Conservation (phyloP, 805 yeast species). For the Kluyveromyces lactis region DNA sequence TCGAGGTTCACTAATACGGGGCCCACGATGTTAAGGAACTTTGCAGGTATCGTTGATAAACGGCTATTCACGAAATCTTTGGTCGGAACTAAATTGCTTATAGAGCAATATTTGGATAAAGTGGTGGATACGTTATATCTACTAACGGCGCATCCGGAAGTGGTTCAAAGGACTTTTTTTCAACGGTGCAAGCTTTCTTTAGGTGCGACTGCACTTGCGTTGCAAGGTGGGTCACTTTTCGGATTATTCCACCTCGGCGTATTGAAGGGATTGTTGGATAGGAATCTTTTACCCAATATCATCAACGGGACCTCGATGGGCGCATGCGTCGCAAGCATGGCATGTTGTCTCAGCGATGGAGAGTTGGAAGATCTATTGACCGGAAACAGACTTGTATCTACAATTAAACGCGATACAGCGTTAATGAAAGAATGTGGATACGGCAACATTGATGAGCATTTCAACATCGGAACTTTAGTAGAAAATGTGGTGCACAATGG, state of each 20-base stretch:
- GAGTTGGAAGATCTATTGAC: slow-evolving; percentile 46
- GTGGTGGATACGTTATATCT: slow-evolving; percentile 67
- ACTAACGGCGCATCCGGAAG: slow-evolving; percentile 32
- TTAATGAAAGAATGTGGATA: slow-evolving; percentile 43
- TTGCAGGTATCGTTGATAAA: slow-evolving; percentile 82
- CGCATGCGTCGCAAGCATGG: slow-evolving; percentile 81
- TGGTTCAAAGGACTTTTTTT: slow-evolving; percentile 67
- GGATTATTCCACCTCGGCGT: slow-evolving; percentile 94
- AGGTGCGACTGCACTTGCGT: slow-evolving; percentile 82
- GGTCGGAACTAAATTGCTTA: slow-evolving; percentile 80
- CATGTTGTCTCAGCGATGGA: slow-evolving; percentile 62
- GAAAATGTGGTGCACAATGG: slow-evolving; percentile 73
- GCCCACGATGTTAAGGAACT: slow-evolving; percentile 59
- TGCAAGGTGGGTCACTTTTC: slow-evolving; percentile 93
- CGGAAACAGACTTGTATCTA: slow-evolving; percentile 31
- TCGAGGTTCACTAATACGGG: slow-evolving; percentile 70
- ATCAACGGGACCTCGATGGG: slow-evolving; percentile 93
- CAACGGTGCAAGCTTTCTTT: slow-evolving; percentile 77
- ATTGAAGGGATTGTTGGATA: slow-evolving; percentile 68
- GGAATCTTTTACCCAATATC: slow-evolving; percentile 72
- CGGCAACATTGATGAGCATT: slow-evolving; percentile 29
- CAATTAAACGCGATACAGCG: slow-evolving; percentile 50
- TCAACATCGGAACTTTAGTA: slow-evolving; percentile 50
- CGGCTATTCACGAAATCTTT: slow-evolving; percentile 73
- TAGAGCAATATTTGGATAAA: slow-evolving; percentile 60